Percentiles rank a stretch among this genome's conserved stretches.
phyloP scores from a whole-genome alignment of 768 basidiomycete genomes.

The Cystofilobasidium macerans region DNA sequence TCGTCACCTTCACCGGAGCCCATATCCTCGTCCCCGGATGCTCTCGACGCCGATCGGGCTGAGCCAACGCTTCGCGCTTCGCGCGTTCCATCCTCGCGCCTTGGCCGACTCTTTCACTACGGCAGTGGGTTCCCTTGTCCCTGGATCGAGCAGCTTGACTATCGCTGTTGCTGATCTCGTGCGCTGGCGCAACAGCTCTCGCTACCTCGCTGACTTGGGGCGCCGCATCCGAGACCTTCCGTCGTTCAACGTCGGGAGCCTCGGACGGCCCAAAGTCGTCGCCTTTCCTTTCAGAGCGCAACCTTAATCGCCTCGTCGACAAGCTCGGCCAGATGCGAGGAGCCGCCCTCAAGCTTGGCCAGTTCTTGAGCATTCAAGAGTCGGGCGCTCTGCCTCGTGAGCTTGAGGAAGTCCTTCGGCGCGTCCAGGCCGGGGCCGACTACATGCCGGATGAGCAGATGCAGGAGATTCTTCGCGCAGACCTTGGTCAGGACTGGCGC shows the following conservation, averaged over 20 bases:
- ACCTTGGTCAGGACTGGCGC: constrained; percentile 67
- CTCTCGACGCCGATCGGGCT: constrained; percentile 27
- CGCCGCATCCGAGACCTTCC: constrained; percentile 73
- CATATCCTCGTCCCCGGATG: background rate
- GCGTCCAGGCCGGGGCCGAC: constrained; percentile 89
- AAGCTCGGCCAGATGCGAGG: constrained; percentile 94
- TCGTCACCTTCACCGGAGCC: too few relatives aligned
- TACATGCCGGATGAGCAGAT: constrained; percentile 99
- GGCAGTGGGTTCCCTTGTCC: constrained; percentile 59
- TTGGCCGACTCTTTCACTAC: constrained; percentile 86
- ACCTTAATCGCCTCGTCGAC: constrained; percentile 74
- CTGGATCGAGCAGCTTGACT: too few relatives aligned
- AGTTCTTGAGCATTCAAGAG: constrained; percentile 97
- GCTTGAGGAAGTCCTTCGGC: constrained; percentile 72
- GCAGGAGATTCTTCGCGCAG: constrained; percentile 61
- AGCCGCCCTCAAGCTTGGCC: constrained; percentile 89
- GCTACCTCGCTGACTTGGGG: constrained; percentile 82
- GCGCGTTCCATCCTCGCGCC: constrained; percentile 76
- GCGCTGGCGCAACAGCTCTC: constrained; percentile 50
- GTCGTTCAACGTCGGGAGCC: constrained; percentile 46
- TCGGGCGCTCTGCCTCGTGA: constrained; percentile 78
- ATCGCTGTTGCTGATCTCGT: background rate
- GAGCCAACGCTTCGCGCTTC: constrained; percentile 47
- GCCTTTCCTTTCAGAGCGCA: constrained; percentile 80
- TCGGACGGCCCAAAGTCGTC: constrained; percentile 29